Conservation (phyloP, 2,329 filamentous ascomycete species). For the Venturia effusa region DNA sequence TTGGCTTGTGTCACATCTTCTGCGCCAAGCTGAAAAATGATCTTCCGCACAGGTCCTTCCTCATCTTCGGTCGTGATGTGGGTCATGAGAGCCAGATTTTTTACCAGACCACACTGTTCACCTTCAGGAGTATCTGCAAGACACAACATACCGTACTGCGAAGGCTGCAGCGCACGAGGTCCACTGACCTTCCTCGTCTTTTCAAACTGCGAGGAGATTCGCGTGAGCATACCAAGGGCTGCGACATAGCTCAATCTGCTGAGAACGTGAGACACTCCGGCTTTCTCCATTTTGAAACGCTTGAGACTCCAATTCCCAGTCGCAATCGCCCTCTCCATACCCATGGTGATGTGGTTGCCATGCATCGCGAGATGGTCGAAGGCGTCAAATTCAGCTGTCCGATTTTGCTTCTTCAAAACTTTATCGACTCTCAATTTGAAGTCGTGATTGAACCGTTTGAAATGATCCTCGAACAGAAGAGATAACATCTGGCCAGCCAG, state of each 20-base stretch:
- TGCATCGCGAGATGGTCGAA: conserved; percentile 74
- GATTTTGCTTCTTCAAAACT: conserved; percentile 84
- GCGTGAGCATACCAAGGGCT: conserved; percentile 97
- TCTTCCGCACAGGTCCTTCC: conserved; percentile 76
- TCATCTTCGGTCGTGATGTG: conserved; percentile 97
- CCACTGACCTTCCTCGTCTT: conserved; percentile 96
- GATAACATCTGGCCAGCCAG: conserved; percentile 89
- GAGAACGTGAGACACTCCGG: conserved; percentile 90
- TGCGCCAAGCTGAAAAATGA: conserved; percentile 77
- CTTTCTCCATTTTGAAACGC: conserved; percentile 96
- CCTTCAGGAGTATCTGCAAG: conserved; percentile 96
- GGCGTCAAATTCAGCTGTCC: conserved; percentile 80
- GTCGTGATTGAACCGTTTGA: conserved; percentile 86
- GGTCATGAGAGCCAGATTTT: conserved; percentile 97
- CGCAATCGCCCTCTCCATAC: conserved; percentile 91
- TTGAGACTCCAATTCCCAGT: conserved; percentile 98
- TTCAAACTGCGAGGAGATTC: conserved; percentile 96
- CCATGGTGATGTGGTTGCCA: conserved; percentile 77
- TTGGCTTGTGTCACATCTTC: conserved; percentile 71
- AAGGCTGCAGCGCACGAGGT: conserved; percentile 89
- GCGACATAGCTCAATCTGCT: conserved; percentile 94
- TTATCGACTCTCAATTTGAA: conserved; percentile 94
- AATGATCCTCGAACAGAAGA: conserved; percentile 90
- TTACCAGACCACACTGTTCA: conserved; percentile 94
- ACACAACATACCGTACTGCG: conserved; percentile 97